These are phyloP conservation scores for Candida montana DNA, from an alignment of 805 yeast species.

Conservation along the genomic window DNA sequence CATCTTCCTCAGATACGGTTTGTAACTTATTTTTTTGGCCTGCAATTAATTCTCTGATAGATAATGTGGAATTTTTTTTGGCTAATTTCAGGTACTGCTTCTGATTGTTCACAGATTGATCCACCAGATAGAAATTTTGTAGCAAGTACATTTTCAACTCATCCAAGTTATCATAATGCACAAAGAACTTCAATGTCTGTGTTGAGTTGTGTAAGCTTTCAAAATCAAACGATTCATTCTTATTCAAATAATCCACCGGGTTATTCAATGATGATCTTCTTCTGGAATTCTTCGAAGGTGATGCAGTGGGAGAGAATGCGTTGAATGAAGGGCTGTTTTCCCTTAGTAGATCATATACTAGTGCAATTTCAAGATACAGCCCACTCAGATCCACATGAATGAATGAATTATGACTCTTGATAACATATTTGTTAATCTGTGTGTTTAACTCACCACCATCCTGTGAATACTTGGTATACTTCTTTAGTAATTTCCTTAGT, in stretches of 20 bases:
- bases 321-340: constrained; percentile 7
- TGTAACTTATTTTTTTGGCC: constrained; percentile 3
- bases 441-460: constrained; percentile 25
- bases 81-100: constrained; percentile 16
- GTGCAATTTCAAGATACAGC: constrained; percentile 54
- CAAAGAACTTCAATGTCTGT: constrained; percentile 40
- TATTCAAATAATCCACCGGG: constrained; percentile 14
- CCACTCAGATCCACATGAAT: constrained; percentile 54
- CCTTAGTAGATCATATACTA: constrained; percentile 46
- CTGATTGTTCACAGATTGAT: constrained; percentile 17
- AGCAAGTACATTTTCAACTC: constrained; percentile 46
- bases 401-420: constrained; percentile 49
- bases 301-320: background rate
- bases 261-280: constrained; percentile 14
- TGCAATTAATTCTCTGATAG: constrained; percentile 19
- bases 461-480: constrained; percentile 45
- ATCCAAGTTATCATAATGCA: constrained; percentile 54
- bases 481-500: constrained; percentile 67
- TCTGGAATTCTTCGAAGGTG: constrained; percentile 2
- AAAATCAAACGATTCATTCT: constrained; percentile 31
- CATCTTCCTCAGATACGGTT: constrained; percentile 2
- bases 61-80: constrained; percentile 19
- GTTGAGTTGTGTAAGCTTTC: constrained; percentile 32
- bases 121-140: constrained; percentile 31
- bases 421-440: constrained; percentile 28